Percentiles rank a stretch among this genome's conserved stretches.
phyloP scores from a whole-genome alignment of 495 filamentous ascomycete species.

The Tuber aestivum region DNA sequence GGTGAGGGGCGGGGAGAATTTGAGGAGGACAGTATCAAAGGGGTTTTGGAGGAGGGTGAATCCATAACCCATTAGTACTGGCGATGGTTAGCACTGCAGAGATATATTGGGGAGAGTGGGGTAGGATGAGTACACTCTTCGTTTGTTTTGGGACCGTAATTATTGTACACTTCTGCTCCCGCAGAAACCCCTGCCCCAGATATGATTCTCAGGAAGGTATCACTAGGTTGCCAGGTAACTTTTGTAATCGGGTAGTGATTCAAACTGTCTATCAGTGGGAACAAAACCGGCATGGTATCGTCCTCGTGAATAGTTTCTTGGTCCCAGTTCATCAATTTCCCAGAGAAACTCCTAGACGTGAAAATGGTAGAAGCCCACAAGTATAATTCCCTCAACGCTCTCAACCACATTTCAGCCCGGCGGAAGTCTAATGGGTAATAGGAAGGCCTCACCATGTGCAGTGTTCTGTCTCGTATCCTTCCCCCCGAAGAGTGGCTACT shows the following conservation, averaged over 20 bases:
- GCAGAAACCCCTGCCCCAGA: slow-evolving; percentile 48
- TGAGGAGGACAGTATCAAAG: slow-evolving; percentile 45
- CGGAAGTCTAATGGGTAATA: background rate
- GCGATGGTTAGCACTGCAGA: background rate
- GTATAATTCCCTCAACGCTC: slow-evolving; percentile 53
- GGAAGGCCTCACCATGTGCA: slow-evolving; percentile 44
- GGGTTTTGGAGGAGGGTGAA: slow-evolving; percentile 58
- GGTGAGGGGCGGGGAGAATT: slow-evolving; percentile 33
- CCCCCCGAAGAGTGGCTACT: slow-evolving; percentile 41
- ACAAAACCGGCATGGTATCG: slow-evolving; percentile 49
- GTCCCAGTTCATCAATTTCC: slow-evolving; percentile 31
- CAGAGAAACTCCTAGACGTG: slow-evolving; percentile 52
- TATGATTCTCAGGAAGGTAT: slow-evolving; percentile 48
- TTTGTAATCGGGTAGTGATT: slow-evolving; percentile 57
- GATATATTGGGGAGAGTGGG: background rate
- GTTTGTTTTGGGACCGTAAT: slow-evolving; percentile 63
- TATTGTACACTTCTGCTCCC: slow-evolving; percentile 59
- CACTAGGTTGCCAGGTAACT: slow-evolving; percentile 57
- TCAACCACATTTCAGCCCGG: slow-evolving; percentile 19
- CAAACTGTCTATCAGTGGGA: slow-evolving; percentile 57
- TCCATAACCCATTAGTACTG: slow-evolving; percentile 64
- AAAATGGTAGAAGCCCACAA: slow-evolving; percentile 61
- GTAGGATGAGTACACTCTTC: slow-evolving; percentile 54
- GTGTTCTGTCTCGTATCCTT: slow-evolving; percentile 20
- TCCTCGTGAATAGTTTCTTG: background rate